Evolutionary conservation across 495 filamentous ascomycete species (phyloP).

Genomic region (Trichoderma erinaceum): DNA sequence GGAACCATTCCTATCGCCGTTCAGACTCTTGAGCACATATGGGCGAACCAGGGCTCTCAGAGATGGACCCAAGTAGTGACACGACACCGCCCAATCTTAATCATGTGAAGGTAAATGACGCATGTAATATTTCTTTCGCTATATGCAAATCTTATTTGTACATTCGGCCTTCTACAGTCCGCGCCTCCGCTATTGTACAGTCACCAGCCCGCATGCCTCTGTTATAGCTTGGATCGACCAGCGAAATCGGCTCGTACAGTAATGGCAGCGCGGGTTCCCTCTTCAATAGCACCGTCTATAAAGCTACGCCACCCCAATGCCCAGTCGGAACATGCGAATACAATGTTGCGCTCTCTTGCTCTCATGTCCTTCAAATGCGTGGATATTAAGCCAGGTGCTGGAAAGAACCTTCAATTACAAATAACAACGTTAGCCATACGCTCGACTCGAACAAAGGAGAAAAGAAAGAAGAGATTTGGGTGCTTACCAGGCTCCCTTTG

Average conservation of each 20-base stretch:
- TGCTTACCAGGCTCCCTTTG: conserved; percentile 8
- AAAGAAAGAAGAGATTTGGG: background rate
- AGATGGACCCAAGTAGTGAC: conserved; percentile 9
- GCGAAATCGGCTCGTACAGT: conserved; percentile 8
- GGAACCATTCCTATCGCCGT: conserved; percentile 7
- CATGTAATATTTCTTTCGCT: background rate
- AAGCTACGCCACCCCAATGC: conserved; percentile 8
- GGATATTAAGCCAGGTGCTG: background rate
- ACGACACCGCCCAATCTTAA: background rate
- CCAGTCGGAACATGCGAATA: conserved; percentile 4
- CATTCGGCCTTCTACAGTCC: background rate
- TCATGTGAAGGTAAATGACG: background rate
- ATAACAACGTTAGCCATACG: background rate
- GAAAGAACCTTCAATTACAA: background rate
- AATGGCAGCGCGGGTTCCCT: conserved; percentile 5
- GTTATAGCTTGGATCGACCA: conserved; percentile 1
- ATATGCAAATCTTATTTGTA: background rate
- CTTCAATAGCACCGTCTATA: conserved; percentile 3
- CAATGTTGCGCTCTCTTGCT: conserved; percentile 6
- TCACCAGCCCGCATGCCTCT: background rate
- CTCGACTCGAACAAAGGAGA: background rate
- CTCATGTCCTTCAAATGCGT: conserved; percentile 11
- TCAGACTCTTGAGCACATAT: conserved; percentile 1
- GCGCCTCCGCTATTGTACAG: background rate
- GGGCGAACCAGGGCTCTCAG: conserved; percentile 1